Conservation (phyloP, 2,329 filamentous ascomycete species). For the Cladophialophora exuberans region DNA sequence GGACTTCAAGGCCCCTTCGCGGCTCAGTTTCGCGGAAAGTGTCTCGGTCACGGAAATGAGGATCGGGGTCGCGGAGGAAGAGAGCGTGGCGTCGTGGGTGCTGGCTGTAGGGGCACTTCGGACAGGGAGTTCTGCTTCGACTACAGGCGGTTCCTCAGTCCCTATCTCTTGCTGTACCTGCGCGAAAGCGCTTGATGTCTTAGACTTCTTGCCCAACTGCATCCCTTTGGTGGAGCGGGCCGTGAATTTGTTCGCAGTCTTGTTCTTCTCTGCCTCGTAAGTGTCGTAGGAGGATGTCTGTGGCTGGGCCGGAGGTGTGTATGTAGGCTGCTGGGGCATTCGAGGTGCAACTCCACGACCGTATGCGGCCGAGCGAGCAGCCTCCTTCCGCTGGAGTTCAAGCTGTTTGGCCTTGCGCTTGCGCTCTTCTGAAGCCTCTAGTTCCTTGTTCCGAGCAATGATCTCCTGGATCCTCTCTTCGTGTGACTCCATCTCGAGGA, state of each 20-base stretch:
- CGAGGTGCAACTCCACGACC: constrained; percentile 66
- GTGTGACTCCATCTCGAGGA: constrained; percentile 98
- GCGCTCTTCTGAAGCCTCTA: constrained; percentile 96
- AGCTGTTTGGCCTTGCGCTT: constrained; percentile 98
- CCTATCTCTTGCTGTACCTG: constrained; percentile 90
- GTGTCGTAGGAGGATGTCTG: constrained; percentile 72
- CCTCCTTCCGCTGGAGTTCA: constrained; percentile 97
- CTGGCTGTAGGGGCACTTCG: constrained; percentile 44
- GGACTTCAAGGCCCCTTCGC: constrained; percentile 84
- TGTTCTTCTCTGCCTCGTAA: constrained; percentile 98
- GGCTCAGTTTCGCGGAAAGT: constrained; percentile 85
- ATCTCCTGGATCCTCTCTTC: constrained; percentile 99
- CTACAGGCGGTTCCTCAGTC: constrained; percentile 58
- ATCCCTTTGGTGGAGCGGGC: constrained; percentile 88
- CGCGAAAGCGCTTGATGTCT: constrained; percentile 96
- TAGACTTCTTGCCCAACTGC: constrained; percentile 98
- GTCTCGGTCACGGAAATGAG: constrained; percentile 85
- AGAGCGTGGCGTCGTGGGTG: constrained; percentile 56
- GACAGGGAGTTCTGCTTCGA: constrained; percentile 54
- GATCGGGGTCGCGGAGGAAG: constrained; percentile 75
- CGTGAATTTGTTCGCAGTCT: constrained; percentile 70
- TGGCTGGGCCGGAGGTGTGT: constrained; percentile 77
- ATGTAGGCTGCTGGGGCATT: constrained; percentile 83
- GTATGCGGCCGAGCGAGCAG: constrained; percentile 68
- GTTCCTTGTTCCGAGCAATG: constrained; percentile 96